These are phyloP conservation scores for Calonectria leucothoes DNA, from an alignment of 2,329 filamentous ascomycete genomes.

Conservation along the genomic window DNA sequence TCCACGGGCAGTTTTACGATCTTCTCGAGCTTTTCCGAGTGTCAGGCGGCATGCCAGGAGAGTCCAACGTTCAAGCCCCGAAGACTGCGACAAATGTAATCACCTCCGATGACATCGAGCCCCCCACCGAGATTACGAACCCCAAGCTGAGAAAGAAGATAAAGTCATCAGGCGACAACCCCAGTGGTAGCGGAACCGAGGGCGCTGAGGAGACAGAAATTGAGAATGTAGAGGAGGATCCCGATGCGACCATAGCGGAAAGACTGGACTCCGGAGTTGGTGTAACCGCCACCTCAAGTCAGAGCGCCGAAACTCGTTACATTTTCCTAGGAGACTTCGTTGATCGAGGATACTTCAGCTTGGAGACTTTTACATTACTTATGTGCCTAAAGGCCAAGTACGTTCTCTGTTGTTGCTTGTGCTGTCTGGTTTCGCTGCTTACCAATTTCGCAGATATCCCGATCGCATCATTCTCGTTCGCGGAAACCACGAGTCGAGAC, in stretches of 20 bases:
- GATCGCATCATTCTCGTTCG: constrained; percentile 95
- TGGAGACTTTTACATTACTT: constrained; percentile 96
- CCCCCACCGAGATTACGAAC: constrained; percentile 88
- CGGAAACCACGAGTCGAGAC: constrained; percentile 96
- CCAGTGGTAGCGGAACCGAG: constrained; percentile 63
- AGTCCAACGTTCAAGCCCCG: constrained; percentile 76
- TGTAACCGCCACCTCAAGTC: constrained; percentile 49
- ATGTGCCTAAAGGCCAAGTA: constrained; percentile 89
- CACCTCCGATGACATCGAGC: constrained; percentile 91
- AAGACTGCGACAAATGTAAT: constrained; percentile 80
- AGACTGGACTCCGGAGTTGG: constrained; percentile 50
- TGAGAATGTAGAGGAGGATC: constrained; percentile 49
- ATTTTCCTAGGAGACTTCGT: constrained; percentile 89
- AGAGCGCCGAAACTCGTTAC: constrained; percentile 67
- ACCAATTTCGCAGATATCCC: constrained; percentile 76
- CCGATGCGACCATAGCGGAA: constrained; percentile 43
- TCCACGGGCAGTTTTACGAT: constrained; percentile 99
- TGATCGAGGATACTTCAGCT: constrained; percentile 95
- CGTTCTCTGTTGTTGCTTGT: constrained; percentile 30
- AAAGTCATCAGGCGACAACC: constrained; percentile 56
- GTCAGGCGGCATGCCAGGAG: constrained; percentile 94
- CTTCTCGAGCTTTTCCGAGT: constrained; percentile 96
- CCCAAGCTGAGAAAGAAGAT: constrained; percentile 90
- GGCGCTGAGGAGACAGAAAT: constrained; percentile 62
- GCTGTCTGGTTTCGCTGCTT: constrained; percentile 28